Evolutionary conservation across 495 filamentous ascomycete genomes (phyloP).

Genomic region (Penicillium tannophilum): DNA sequence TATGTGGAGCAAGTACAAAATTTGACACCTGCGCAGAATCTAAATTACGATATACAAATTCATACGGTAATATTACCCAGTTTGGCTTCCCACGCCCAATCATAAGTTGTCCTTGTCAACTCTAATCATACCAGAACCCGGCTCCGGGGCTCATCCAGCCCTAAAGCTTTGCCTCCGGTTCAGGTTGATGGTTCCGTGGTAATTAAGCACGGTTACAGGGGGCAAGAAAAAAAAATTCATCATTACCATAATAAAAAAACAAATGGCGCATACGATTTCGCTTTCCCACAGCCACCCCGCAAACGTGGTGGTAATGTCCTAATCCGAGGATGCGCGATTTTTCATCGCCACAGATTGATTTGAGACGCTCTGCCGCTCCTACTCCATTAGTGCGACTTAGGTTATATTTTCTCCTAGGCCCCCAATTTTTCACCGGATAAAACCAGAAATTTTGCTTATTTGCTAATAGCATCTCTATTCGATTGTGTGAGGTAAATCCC

Average conservation of each 20-base stretch:
- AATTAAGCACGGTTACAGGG: not conserved
- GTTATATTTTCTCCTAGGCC: conserved; percentile 3
- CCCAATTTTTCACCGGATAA: conserved; percentile 7
- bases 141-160: conserved; percentile 12
- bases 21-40: no score
- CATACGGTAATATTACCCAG: conserved; percentile 16
- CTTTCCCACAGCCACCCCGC: conserved; percentile 10
- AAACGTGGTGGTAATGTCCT: not conserved
- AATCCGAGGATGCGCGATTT: conserved; percentile 26
- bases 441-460: not conserved
- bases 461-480: not conserved
- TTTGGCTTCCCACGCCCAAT: conserved; percentile 14
- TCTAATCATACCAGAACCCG: conserved; percentile 12
- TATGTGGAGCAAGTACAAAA: not conserved
- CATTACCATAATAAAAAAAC: not conserved
- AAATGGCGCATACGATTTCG: conserved; percentile 23
- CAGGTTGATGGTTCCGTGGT: conserved; percentile 7
- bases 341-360: conserved; percentile 24
- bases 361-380: not conserved
- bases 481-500: conserved; percentile 21
- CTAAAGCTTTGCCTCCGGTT: conserved; percentile 15
- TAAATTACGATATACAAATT: conserved; percentile 14
- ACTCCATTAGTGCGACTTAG: conserved; percentile 8
- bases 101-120: not conserved
- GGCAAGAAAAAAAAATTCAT: conserved; percentile 8